Evolutionary conservation across 2,329 filamentous ascomycete species (phyloP).

Genomic region (Talaromyces sp.): DNA sequence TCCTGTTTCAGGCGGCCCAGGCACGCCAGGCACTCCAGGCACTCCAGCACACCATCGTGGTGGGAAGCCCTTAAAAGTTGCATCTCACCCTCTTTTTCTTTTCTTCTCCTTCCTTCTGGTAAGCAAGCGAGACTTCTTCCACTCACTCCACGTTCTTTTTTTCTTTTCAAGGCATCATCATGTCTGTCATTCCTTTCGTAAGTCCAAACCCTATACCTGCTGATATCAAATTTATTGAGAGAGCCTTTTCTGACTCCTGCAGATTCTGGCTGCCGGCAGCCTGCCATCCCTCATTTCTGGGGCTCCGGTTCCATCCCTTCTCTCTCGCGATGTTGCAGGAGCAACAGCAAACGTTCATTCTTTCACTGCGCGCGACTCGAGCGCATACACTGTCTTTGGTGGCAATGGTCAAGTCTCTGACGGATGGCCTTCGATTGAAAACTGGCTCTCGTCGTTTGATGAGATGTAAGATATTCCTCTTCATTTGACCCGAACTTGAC

Average conservation of each 20-base stretch:
- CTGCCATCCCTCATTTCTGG: constrained; percentile 12
- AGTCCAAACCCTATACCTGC: background rate
- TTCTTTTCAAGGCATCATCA: constrained; percentile 4
- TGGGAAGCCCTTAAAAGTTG: background rate
- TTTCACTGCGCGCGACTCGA: constrained; percentile 1
- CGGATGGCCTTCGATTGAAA: constrained; percentile 24
- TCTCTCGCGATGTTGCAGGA: constrained; percentile 6
- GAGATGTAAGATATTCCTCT: background rate
- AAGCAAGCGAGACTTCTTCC: constrained; percentile 14
- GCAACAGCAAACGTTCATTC: constrained; percentile 4
- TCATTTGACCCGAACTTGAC: no score
- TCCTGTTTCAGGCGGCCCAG: background rate
- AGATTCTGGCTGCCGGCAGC: constrained; percentile 13
- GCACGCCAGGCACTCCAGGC: background rate
- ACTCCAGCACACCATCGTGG: background rate
- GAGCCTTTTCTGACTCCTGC: background rate
- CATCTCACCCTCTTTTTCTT: background rate
- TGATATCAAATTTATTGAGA: no score
- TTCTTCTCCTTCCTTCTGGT: constrained; percentile 4
- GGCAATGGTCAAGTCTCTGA: constrained; percentile 10
- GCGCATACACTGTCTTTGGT: constrained; percentile 8
- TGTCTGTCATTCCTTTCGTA: constrained; percentile 12
- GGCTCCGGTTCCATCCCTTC: constrained; percentile 10
- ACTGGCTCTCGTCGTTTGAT: constrained; percentile 19
- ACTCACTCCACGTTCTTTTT: constrained; percentile 8